These are phyloP conservation scores for Aleurites moluccanus DNA, from an alignment of 441 rosid species.

Conservation along the genomic window DNA sequence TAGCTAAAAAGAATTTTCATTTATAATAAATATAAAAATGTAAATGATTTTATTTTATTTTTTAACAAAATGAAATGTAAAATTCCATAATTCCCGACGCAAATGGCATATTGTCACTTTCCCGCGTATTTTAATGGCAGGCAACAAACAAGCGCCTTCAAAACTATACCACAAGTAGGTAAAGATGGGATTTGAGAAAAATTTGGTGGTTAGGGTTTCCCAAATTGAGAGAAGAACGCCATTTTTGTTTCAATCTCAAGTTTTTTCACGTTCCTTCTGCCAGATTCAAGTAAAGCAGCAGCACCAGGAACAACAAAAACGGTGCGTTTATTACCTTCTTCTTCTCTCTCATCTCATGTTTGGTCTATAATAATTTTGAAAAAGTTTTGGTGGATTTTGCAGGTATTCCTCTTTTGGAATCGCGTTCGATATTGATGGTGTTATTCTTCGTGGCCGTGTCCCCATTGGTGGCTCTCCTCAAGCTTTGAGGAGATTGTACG, in stretches of 20 bases:
- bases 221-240: constrained; percentile 25
- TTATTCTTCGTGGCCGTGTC: constrained; percentile 40
- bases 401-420: constrained; percentile 40
- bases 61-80: too few species aligned
- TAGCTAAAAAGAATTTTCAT: too few species aligned
- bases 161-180: too few species aligned
- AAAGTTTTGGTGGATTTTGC: neutral
- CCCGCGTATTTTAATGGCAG: too few species aligned
- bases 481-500: constrained; percentile 44
- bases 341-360: too few species aligned
- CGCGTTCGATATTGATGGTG: constrained; percentile 58
- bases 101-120: too few species aligned
- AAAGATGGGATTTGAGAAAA: constrained; percentile 26
- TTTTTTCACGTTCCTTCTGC: constrained; percentile 24
- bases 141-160: too few species aligned
- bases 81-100: too few species aligned
- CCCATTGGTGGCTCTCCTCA: constrained; percentile 47
- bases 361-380: too few species aligned
- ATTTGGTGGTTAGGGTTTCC: constrained; percentile 17
- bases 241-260: constrained; percentile 22
- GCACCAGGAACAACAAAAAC: neutral
- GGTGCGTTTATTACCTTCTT: constrained; percentile 15
- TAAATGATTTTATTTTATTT: too few species aligned
- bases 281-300: constrained; percentile 23
- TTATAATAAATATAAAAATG: too few species aligned